Conservation (phyloP, 306 rosid species). For the Phaseolus lunatus region DNA sequence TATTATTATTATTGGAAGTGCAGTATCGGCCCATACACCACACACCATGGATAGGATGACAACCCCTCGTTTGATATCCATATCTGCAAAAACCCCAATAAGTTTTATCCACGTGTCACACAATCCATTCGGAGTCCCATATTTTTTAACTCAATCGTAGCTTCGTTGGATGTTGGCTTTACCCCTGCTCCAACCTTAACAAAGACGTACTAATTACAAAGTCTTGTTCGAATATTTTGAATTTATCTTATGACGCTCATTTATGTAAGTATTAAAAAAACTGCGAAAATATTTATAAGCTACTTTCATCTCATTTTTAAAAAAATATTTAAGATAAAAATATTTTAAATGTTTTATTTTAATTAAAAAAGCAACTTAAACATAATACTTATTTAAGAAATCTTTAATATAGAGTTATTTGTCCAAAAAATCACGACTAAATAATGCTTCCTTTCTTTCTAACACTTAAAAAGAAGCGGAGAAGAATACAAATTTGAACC, state of each 20-base stretch:
- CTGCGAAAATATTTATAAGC: no score
- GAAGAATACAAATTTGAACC: no score
- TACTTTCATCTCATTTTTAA: no score
- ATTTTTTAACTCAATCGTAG: neutral
- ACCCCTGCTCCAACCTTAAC: neutral
- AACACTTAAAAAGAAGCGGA: no score
- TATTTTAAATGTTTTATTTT: no score
- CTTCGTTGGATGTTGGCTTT: neutral
- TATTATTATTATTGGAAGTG: conserved; percentile 42
- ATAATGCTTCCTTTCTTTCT: no score
- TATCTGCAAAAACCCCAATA: conserved; percentile 60
- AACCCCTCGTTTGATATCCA: conserved; percentile 54
- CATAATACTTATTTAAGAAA: neutral
- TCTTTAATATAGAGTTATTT: no score
- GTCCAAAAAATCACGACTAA: no score
- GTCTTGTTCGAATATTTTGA: no score
- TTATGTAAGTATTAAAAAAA: no score
- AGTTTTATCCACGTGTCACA: conserved; percentile 59
- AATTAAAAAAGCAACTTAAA: neutral
- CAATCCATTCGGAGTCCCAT: conserved; percentile 39
- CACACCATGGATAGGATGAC: conserved; percentile 57
- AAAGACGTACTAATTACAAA: neutral
- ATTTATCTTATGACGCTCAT: no score
- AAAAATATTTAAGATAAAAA: no score
- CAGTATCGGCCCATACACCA: conserved; percentile 50